A percentile compares a stretch with the other conserved stretches of the same genome.
phyloP scores from a whole-genome alignment of 202 grass and related monocot species.

The Bolboschoenoplectus hybrid region DNA sequence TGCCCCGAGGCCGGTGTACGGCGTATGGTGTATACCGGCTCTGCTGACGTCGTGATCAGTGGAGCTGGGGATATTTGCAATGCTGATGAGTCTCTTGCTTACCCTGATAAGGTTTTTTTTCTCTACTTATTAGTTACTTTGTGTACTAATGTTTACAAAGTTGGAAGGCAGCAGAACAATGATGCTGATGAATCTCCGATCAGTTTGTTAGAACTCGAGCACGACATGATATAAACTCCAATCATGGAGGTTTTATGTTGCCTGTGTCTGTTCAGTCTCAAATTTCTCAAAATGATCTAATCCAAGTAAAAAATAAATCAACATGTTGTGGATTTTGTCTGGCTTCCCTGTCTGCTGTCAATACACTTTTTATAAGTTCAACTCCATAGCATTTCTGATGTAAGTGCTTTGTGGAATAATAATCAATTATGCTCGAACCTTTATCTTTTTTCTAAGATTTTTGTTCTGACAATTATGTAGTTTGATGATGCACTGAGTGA shows the following conservation, averaged over 20 bases:
- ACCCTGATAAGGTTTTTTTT: conserved; percentile 65
- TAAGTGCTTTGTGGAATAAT: background rate
- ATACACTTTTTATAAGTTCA: conserved; percentile 12
- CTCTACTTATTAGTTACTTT: conserved; percentile 16
- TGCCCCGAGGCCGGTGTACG: conserved; percentile 52
- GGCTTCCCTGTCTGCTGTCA: background rate
- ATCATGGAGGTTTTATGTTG: background rate
- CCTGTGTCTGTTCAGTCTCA: background rate
- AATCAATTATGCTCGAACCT: background rate
- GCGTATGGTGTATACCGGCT: conserved; percentile 75
- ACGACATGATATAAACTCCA: background rate
- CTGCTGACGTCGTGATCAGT: conserved; percentile 57
- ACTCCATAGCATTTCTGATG: conserved; percentile 6
- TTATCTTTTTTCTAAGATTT: background rate
- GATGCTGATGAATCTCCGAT: background rate
- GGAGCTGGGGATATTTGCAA: conserved; percentile 46
- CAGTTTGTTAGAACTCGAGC: background rate
- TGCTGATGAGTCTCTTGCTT: conserved; percentile 57
- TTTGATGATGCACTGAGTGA: conserved; percentile 59
- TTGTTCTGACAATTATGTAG: conserved; percentile 47
- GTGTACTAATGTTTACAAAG: background rate
- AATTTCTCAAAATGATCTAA: background rate
- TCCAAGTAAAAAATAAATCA: background rate
- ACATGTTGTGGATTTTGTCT: background rate
- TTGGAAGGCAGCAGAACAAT: background rate